Percentiles rank a stretch among this genome's conserved stretches.
Evolutionary conservation across 768 basidiomycete species (phyloP).

Genomic region (Phaffia tasmanica): DNA sequence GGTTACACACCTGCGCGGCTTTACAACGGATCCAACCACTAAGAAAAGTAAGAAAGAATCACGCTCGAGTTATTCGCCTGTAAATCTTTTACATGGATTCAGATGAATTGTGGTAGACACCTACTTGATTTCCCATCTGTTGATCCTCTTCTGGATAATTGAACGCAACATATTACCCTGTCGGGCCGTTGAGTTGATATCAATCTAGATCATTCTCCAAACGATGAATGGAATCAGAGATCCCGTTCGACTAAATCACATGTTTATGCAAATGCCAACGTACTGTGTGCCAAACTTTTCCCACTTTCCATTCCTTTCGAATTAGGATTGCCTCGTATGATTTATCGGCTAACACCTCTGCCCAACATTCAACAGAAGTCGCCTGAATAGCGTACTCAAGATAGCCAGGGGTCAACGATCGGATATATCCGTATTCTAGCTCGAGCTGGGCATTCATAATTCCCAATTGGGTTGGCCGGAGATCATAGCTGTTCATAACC

Average conservation of each 20-base stretch:
- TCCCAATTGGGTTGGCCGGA: constrained; percentile 38
- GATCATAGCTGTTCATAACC: constrained; percentile 4
- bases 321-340: constrained; percentile 38
- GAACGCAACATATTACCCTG: constrained; percentile 34
- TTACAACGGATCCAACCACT: constrained; percentile 36
- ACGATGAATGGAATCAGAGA: too few relatives aligned
- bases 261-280: constrained; percentile 9
- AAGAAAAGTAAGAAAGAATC: neutral
- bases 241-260: too few relatives aligned
- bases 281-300: constrained; percentile 30
- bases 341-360: constrained; percentile 34
- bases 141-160: constrained; percentile 39
- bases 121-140: constrained; percentile 39
- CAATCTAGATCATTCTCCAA: constrained; percentile 33
- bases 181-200: constrained; percentile 37
- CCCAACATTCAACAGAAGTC: neutral
- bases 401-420: constrained; percentile 46
- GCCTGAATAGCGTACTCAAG: constrained; percentile 40
- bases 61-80: neutral
- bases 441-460: constrained; percentile 46
- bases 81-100: too few relatives aligned
- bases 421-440: constrained; percentile 42
- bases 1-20: constrained; percentile 41
- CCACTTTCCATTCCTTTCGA: constrained; percentile 35
- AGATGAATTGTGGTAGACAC: too few relatives aligned